phyloP scores from a whole-genome alignment of 2,329 filamentous ascomycete genomes.

The Coniella lustricola region DNA sequence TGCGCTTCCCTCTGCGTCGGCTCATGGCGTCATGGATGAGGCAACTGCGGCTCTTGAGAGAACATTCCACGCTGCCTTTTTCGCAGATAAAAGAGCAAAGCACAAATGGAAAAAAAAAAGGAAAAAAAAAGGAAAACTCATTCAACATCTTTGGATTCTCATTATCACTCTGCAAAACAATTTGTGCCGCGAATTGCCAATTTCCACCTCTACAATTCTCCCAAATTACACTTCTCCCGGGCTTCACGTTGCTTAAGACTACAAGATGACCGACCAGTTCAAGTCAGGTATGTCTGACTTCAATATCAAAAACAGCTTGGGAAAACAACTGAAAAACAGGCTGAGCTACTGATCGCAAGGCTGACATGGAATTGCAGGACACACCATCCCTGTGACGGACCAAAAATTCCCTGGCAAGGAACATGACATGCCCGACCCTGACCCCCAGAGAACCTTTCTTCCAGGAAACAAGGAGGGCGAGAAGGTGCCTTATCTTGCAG shows the following conservation, averaged over 20 bases:
- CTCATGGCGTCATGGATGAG: constrained; percentile 14
- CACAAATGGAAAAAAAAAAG: neutral
- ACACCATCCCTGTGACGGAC: constrained; percentile 32
- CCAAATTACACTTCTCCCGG: no score
- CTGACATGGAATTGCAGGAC: constrained; percentile 22
- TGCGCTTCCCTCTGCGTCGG: neutral
- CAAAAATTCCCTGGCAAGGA: constrained; percentile 38
- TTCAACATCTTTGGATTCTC: no score
- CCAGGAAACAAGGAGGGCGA: constrained; percentile 46
- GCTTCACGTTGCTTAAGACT: no score
- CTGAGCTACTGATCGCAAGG: no score
- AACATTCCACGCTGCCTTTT: neutral
- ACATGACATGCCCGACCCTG: constrained; percentile 46
- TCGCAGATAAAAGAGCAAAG: neutral
- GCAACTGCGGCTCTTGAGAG: neutral
- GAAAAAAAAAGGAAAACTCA: no score
- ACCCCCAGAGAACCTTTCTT: constrained; percentile 28
- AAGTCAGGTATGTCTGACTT: constrained; percentile 25
- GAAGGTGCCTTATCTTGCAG: constrained; percentile 64
- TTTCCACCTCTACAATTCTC: no score
- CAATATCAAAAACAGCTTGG: no score
- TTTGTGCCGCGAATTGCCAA: neutral
- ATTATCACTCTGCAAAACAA: neutral
- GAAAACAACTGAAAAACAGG: no score
- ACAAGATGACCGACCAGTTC: constrained; percentile 28